A percentile compares a stretch with the other conserved stretches of the same genome.
These are phyloP conservation scores for Cyclaneusma minus DNA, from an alignment of 2,329 filamentous ascomycete species.

Conservation along the genomic window DNA sequence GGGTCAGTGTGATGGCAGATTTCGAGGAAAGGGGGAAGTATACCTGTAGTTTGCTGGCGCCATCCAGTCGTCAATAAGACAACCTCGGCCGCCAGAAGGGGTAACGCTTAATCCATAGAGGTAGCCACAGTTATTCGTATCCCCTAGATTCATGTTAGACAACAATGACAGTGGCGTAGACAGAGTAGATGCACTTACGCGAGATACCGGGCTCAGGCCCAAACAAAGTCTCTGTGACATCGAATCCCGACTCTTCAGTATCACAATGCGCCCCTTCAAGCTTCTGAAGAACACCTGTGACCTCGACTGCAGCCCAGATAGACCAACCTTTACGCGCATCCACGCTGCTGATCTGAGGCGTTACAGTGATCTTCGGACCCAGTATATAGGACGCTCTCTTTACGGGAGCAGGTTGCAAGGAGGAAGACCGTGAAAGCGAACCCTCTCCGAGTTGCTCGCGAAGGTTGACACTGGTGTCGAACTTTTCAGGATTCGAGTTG, in stretches of 20 bases:
- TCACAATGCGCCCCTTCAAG: constrained; percentile 7
- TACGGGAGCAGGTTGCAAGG: too few relatives aligned
- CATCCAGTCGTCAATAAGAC: constrained; percentile 7
- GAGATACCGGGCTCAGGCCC: not conserved
- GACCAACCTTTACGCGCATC: constrained; percentile 15
- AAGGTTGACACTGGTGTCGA: constrained; percentile 2
- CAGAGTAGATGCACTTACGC: not conserved
- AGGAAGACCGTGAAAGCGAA: not conserved
- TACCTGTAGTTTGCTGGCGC: not conserved
- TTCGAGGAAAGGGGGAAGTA: not conserved
- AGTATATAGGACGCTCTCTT: too few relatives aligned
- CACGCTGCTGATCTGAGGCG: constrained; percentile 15
- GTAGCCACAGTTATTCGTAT: constrained; percentile 9
- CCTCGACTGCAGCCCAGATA: constrained; percentile 21
- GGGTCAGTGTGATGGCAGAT: not conserved
- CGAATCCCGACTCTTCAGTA: not conserved
- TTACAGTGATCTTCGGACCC: constrained; percentile 16
- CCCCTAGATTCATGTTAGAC: too few relatives aligned
- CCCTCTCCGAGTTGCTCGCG: not conserved
- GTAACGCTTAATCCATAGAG: constrained; percentile 16
- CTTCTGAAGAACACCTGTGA: constrained; percentile 15
- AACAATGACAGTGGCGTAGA: not conserved
- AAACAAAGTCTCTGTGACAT: not conserved
- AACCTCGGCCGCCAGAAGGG: constrained; percentile 11
- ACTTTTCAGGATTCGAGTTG: constrained; percentile 5